Conservation (phyloP, 805 yeast species). For the Barnettozyma vustinii region DNA sequence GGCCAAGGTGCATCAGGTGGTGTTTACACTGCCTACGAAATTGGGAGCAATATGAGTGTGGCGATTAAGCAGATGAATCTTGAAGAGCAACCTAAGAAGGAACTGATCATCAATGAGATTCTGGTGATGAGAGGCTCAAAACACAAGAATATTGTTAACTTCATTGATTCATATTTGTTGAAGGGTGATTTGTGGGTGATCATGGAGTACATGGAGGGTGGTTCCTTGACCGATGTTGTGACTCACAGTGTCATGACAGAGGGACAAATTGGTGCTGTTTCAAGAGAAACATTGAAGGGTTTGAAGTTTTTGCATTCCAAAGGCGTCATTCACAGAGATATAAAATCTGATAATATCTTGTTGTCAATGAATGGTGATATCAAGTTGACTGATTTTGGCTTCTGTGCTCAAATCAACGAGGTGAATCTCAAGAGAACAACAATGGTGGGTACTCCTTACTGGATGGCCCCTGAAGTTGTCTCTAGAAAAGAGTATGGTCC, state of each 20-base stretch:
- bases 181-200: conserved; percentile 90
- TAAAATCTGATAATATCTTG: conserved; percentile 89
- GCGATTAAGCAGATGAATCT: conserved; percentile 97
- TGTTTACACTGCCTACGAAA: conserved; percentile 81
- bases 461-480: conserved; percentile 99
- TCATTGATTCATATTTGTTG: conserved; percentile 75
- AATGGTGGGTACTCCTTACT: conserved; percentile 98
- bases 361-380: conserved; percentile 81
- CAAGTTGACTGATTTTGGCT: conserved; percentile 92
- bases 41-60: conserved; percentile 51
- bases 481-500: conserved; percentile 93
- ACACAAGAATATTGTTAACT: conserved; percentile 91
- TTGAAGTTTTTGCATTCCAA: conserved; percentile 82
- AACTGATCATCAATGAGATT: conserved; percentile 89
- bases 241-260: conserved; percentile 86
- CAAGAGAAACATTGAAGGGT: conserved; percentile 85
- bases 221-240: conserved; percentile 91
- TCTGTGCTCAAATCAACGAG: conserved; percentile 90
- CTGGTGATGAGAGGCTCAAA: conserved; percentile 90
- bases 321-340: conserved; percentile 94
- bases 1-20: conserved; percentile 99
- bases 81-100: conserved; percentile 93
- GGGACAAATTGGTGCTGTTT: conserved; percentile 91
- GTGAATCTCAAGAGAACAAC: conserved; percentile 86
- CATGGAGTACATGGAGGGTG: conserved; percentile 99